Evolutionary conservation across 495 filamentous ascomycete genomes (phyloP).

Genomic region (Penicillium crystallinum): DNA sequence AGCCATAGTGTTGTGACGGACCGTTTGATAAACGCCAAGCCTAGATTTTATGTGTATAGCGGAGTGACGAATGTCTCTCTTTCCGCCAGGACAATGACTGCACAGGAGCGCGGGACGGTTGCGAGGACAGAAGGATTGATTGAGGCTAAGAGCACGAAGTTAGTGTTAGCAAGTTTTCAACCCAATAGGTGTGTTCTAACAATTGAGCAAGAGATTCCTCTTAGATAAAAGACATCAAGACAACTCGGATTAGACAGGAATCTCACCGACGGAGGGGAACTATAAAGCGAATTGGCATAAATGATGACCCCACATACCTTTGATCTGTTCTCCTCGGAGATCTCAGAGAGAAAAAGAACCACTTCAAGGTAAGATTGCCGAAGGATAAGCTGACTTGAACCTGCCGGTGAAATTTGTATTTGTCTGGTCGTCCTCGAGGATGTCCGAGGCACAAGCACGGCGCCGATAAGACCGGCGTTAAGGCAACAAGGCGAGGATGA

Average conservation of each 20-base stretch:
- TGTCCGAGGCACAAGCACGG: not conserved
- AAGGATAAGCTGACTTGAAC: too few species aligned
- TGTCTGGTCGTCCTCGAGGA: not conserved
- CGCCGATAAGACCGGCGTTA: slow-evolving; percentile 1
- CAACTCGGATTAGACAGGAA: not conserved
- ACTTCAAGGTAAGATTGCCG: not conserved
- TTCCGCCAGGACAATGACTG: not conserved
- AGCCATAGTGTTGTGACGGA: slow-evolving; percentile 50
- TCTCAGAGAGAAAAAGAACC: not conserved
- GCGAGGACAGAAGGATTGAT: not conserved
- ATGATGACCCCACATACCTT: not conserved
- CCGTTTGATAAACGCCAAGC: not conserved
- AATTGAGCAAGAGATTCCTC: not conserved
- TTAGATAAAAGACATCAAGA: not conserved
- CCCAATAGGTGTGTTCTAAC: not conserved
- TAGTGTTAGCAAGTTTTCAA: not conserved
- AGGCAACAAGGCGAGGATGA: slow-evolving; percentile 23
- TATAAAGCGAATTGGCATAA: slow-evolving; percentile 9
- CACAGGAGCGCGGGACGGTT: not conserved
- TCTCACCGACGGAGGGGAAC: slow-evolving; percentile 21
- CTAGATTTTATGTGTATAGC: not conserved
- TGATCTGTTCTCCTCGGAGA: not conserved
- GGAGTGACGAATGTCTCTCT: not conserved
- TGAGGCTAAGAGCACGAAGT: not conserved
- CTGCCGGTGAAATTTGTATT: not conserved